phyloP scores from a whole-genome alignment of 306 rosid species.

The Corylus heterophylla region DNA sequence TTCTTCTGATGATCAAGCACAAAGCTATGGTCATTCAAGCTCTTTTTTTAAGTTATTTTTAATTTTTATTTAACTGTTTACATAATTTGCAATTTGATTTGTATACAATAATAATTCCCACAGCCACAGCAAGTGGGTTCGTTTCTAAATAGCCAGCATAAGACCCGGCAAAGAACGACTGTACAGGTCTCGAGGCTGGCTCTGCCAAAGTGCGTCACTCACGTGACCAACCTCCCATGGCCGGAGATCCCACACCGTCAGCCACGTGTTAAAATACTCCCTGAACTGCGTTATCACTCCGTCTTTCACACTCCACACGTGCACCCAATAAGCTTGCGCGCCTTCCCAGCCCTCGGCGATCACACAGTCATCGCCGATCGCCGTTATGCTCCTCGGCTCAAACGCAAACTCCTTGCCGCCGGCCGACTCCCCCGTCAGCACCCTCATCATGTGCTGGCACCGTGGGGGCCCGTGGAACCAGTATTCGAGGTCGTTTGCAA shows the following conservation, averaged over 20 bases:
- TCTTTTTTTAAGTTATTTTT: no score
- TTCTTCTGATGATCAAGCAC: no score
- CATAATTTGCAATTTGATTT: neutral
- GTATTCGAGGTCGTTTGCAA: constrained; percentile 79
- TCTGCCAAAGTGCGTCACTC: constrained; percentile 67
- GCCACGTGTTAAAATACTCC: constrained; percentile 95
- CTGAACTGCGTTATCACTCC: constrained; percentile 69
- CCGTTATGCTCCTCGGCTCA: constrained; percentile 65
- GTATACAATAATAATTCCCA: no score
- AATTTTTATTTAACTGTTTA: no score
- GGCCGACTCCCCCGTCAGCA: constrained; percentile 66
- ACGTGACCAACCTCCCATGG: constrained; percentile 46
- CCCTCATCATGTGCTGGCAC: constrained; percentile 89
- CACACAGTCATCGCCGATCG: constrained; percentile 51
- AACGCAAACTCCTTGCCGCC: constrained; percentile 54
- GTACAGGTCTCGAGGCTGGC: constrained; percentile 80
- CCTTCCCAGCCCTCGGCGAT: constrained; percentile 94
- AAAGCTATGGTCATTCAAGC: no score
- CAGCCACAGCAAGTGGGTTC: neutral
- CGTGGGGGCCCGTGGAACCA: constrained; percentile 98
- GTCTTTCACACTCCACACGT: constrained; percentile 76
- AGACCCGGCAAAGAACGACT: constrained; percentile 70
- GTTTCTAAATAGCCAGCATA: constrained; percentile 61
- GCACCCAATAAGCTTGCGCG: constrained; percentile 79
- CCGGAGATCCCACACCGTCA: constrained; percentile 74